A percentile compares a stretch with the other conserved stretches of the same genome.
phyloP scores from a whole-genome alignment of 192 early-diverging fungal genomes.

The Jimgerdemannia lactiflua region DNA sequence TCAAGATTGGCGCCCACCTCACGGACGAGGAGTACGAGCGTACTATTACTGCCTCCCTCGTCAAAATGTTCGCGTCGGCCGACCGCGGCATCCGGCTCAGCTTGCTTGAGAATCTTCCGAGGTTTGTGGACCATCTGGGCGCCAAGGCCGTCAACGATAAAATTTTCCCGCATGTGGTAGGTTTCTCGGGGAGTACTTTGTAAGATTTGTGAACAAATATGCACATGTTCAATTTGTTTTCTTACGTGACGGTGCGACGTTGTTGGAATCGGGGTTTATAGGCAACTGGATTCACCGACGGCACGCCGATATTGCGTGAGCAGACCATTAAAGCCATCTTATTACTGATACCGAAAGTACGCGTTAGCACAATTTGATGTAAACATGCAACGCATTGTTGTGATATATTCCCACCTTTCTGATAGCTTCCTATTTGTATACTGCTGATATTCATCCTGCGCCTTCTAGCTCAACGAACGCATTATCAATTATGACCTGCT shows the following conservation, averaged over 20 bases:
- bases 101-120: slow-evolving; percentile 77
- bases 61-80: slow-evolving; percentile 83
- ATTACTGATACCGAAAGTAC: slow-evolving; percentile 66
- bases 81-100: slow-evolving; percentile 86
- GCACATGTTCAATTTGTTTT: not conserved
- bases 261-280: slow-evolving; percentile 10
- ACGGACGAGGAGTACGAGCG: slow-evolving; percentile 71
- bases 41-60: slow-evolving; percentile 66
- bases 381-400: not conserved
- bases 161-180: slow-evolving; percentile 84
- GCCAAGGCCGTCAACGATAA: slow-evolving; percentile 71
- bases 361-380: slow-evolving; percentile 2
- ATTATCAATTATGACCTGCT: slow-evolving; percentile 85
- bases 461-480: slow-evolving; percentile 55
- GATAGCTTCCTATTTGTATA: no score
- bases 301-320: slow-evolving; percentile 88
- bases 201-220: slow-evolving; percentile 4
- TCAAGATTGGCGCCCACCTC: slow-evolving; percentile 79
- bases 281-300: slow-evolving; percentile 86
- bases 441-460: no score
- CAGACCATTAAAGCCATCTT: slow-evolving; percentile 85
- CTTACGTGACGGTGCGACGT: slow-evolving; percentile 10
- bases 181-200: slow-evolving; percentile 1
- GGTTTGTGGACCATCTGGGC: slow-evolving; percentile 68
- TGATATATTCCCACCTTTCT: no score